Percentiles rank a stretch among this genome's conserved stretches.
These are phyloP conservation scores for Ophiostoma ulmi DNA, from an alignment of 2,329 filamentous ascomycete genomes.

Conservation along the genomic window DNA sequence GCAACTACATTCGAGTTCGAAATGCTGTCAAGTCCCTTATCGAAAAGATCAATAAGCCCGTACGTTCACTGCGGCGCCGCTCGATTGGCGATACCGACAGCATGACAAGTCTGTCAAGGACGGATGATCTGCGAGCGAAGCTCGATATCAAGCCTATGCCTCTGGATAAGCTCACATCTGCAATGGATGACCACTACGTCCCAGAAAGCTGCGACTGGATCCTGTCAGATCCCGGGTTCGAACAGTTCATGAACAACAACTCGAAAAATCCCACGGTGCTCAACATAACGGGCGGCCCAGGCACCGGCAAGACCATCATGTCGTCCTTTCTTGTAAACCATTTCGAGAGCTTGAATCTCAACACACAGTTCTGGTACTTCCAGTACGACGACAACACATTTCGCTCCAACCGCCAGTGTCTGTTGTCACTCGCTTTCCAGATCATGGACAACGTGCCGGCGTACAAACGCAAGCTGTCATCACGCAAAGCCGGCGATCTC, in stretches of 20 bases:
- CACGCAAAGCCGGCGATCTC: background rate
- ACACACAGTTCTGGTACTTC: background rate
- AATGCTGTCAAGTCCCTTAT: background rate
- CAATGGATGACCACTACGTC: background rate
- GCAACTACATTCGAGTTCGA: background rate
- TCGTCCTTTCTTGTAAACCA: background rate
- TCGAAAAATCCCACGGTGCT: background rate
- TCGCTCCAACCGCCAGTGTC: background rate
- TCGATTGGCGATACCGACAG: background rate
- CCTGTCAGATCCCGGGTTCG: background rate
- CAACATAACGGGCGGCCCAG: background rate
- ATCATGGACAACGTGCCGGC: background rate
- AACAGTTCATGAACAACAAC: background rate
- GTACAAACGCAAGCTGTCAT: background rate
- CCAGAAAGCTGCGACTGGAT: background rate
- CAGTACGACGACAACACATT: background rate
- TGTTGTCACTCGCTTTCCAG: background rate
- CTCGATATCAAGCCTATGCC: background rate
- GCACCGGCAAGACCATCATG: background rate
- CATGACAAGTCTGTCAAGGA: background rate
- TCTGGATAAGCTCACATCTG: background rate
- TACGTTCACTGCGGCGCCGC: background rate
- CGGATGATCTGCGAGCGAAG: background rate
- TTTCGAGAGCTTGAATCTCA: background rate
- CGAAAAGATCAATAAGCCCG: background rate